These are phyloP conservation scores for Penicillium silybi DNA, from an alignment of 495 filamentous ascomycete species.

Conservation along the genomic window DNA sequence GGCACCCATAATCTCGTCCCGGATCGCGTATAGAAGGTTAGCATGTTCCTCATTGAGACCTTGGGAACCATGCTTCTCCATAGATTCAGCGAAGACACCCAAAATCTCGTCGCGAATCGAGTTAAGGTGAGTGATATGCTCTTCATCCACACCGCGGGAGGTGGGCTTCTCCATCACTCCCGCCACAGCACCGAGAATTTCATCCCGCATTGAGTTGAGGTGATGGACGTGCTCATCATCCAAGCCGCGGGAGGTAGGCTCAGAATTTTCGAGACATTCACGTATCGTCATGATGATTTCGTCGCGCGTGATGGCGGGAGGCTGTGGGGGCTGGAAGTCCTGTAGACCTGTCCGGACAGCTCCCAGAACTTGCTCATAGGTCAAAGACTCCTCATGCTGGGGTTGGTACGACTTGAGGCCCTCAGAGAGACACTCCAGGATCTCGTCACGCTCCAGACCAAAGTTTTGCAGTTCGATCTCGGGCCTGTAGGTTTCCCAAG, in stretches of 20 bases:
- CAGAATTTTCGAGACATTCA: constrained; percentile 50
- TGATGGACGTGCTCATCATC: constrained; percentile 7
- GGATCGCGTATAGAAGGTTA: constrained; percentile 5
- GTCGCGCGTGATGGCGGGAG: constrained; percentile 61
- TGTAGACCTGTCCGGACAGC: constrained; percentile 80
- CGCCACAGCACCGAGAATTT: constrained; percentile 23
- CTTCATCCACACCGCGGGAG: constrained; percentile 11
- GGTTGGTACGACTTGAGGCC: constrained; percentile 74
- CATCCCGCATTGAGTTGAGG: constrained; percentile 20
- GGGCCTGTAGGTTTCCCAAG: constrained; percentile 87
- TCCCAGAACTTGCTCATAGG: constrained; percentile 72
- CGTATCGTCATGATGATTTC: constrained; percentile 8
- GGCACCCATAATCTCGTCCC: constrained; percentile 16
- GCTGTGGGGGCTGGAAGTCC: constrained; percentile 67
- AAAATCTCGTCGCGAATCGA: constrained; percentile 36
- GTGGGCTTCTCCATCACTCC: constrained; percentile 5
- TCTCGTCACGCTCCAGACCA: constrained; percentile 82
- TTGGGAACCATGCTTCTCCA: constrained; percentile 16
- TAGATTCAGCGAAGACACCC: constrained; percentile 45
- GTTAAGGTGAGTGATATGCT: constrained; percentile 18
- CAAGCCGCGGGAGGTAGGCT: constrained; percentile 1
- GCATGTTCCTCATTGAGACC: constrained; percentile 2
- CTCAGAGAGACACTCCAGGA: constrained; percentile 77
- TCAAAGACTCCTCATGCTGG: constrained; percentile 52
- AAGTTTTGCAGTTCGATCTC: constrained; percentile 88